Evolutionary conservation across 768 basidiomycete species (phyloP), one percentile per base, ranked within the genome.

Genomic region (Lentinula boryana): DNA sequence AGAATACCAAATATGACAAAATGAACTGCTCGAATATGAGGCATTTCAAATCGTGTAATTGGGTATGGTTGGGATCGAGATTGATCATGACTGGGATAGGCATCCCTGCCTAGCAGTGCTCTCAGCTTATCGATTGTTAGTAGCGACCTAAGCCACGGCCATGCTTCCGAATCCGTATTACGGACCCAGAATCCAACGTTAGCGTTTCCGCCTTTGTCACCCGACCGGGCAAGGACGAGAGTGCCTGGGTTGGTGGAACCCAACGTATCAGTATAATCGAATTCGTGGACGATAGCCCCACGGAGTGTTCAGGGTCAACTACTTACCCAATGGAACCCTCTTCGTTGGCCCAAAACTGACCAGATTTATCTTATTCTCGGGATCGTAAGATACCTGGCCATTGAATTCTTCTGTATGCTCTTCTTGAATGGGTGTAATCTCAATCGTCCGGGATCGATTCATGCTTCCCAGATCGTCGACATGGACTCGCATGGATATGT

Each of bases 151-250:
- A 58, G 57, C 55, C 55, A 56, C 7, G 55, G 55, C 57, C 57
- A 58, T 21, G 57, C 44, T 32, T 50, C 44, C 4, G 32, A 32
- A 49, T 58, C 16, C 10, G n/a, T 35, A 9, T 56, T 27, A n/a
- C 44, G 10, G 36, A 58, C 57, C 57, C 57, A 58, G 15, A 58
- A 50, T 13, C 57, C 57, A n/a, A 58, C 57, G 27, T 58, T 58
- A 23, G 57, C 44, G 33, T 58, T 58, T 27, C 33, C 57, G 21
- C 57, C 57, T 38, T 58, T 58, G 33, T 58, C 57, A 13, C 57
- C 57, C 31, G 44, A 48, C 10, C 57, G 57, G 8, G 57, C 46
- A 4, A 58, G 46, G 10, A 58, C 57, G 23, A 58, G 31, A 10
- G 15, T 48, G 16, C 57, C 57, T 58, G 13, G 7, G 12, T 15